Base-by-base conservation (phyloP, 345 rosid genomes). In the Adansonia digitata region DNA sequence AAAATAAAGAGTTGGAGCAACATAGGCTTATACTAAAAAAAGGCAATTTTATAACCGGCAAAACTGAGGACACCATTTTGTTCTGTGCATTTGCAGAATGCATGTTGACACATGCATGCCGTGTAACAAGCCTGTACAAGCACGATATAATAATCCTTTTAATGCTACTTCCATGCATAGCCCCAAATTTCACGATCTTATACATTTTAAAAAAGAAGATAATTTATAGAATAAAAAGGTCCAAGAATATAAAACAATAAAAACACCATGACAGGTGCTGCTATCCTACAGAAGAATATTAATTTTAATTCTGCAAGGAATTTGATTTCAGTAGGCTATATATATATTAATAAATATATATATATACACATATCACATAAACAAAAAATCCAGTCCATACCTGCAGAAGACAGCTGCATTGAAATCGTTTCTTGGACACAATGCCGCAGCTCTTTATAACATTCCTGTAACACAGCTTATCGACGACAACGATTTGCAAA, bases 371-470 rank as follows among this genome's bases (percentile, higher is more conserved):
- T 7, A 75, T 12, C 53, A 14, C 51, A 49, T 49, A 49, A 77
- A 31, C 27, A 64, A 53, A 74, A 29, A 79, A 75, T 64, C 48
- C 35, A 67, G 34, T 71, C 26, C 76, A 64, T 84, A 93, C 97
- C 94, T 94, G 87, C 56, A 92, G 85, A 84, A 92, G 84, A 71
- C 88, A 86, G 81, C 79, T 85, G 83, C 92, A 90, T 77, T 85
- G 82, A 48, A 40, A 72, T 80, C 80, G 79, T 84, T 88, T 88
- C 76, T 75, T 81, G 56, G 97, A 88, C 72, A 76, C 69, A 73
- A 73, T 75, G 27, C 73, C 86, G 80, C 75, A 69, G 48, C 84
- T 78, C 45, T 85, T 90, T 72, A 94, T 84, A 45, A 83, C 85
- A 82, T 91, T 87, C 74, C 76, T 87, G 78, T 90, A 92, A 80